phyloP scores from a whole-genome alignment of 78 protist species.

The Dictyostelium discoideum region DNA sequence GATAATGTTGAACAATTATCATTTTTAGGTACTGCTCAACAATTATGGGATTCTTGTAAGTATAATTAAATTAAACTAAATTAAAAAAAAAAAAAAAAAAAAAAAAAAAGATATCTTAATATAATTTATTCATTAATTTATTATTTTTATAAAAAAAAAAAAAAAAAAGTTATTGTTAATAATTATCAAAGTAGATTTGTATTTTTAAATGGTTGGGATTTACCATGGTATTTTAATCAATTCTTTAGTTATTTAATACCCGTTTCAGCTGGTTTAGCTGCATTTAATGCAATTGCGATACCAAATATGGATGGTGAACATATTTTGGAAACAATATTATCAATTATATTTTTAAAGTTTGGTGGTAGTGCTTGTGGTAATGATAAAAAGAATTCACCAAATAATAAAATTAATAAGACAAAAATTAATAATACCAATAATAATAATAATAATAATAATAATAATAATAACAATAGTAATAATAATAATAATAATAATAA shows the following conservation, averaged over 20 bases:
- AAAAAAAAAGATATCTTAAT: not conserved
- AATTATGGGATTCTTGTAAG: constrained; percentile 71
- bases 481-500: not conserved
- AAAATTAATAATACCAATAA: not conserved
- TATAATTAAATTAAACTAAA: not conserved
- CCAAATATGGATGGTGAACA: constrained; percentile 34
- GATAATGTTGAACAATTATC: not conserved
- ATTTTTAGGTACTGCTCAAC: constrained; percentile 66
- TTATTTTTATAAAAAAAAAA: not conserved
- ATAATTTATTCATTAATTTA: not conserved
- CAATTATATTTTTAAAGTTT: not conserved
- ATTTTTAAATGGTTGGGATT: not conserved
- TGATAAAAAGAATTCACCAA: not conserved
- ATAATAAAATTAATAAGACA: not conserved
- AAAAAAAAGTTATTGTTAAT: constrained; percentile 4
- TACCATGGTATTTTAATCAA: not conserved
- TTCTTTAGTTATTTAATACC: constrained; percentile 19
- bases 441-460: not conserved
- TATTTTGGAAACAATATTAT: constrained; percentile 18
- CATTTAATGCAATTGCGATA: constrained; percentile 28
- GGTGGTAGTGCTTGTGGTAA: not conserved
- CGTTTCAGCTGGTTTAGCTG: constrained; percentile 38
- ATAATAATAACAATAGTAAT: not conserved
- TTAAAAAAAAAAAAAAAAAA: not conserved
- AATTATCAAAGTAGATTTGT: constrained; percentile 38